A percentile compares a stretch with the other conserved stretches of the same genome.
These are phyloP conservation scores for Thelonectria blattea DNA, from an alignment of 2,329 filamentous ascomycete genomes.

Conservation along the genomic window DNA sequence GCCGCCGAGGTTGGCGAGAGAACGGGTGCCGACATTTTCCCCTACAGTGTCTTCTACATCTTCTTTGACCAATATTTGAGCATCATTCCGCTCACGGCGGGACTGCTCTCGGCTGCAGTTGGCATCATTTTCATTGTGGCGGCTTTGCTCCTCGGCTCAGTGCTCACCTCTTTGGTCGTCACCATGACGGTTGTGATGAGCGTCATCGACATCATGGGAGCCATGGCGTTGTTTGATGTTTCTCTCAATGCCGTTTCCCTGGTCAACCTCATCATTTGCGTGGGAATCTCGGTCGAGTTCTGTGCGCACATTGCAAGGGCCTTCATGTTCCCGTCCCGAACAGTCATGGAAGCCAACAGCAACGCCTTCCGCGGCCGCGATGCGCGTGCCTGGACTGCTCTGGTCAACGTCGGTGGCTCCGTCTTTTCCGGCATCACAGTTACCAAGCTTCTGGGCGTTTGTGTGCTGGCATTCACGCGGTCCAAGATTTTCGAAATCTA, in stretches of 20 bases:
- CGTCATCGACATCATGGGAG: slow-evolving; percentile 89
- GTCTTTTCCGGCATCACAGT: slow-evolving; percentile 97
- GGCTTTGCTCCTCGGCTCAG: slow-evolving; percentile 80
- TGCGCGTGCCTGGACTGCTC: slow-evolving; percentile 86
- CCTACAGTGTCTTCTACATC: slow-evolving; percentile 97
- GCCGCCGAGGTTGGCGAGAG: slow-evolving; percentile 73
- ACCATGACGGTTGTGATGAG: slow-evolving; percentile 91
- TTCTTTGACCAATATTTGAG: slow-evolving; percentile 97
- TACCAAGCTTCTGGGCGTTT: slow-evolving; percentile 92
- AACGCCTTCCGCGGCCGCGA: slow-evolving; percentile 81
- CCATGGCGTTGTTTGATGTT: slow-evolving; percentile 88
- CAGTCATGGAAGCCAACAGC: slow-evolving; percentile 78
- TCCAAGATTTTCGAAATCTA: slow-evolving; percentile 99
- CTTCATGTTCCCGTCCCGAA: slow-evolving; percentile 89
- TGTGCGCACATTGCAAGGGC: slow-evolving; percentile 96
- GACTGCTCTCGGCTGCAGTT: slow-evolving; percentile 81
- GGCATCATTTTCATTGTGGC: slow-evolving; percentile 85
- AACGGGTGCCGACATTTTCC: slow-evolving; percentile 85
- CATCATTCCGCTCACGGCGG: slow-evolving; percentile 80
- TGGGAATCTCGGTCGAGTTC: slow-evolving; percentile 96
- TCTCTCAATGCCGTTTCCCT: slow-evolving; percentile 94
- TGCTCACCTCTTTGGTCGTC: slow-evolving; percentile 81
- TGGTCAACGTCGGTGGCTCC: slow-evolving; percentile 92
- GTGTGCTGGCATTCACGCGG: slow-evolving; percentile 89
- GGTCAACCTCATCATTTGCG: slow-evolving; percentile 95